Percentiles rank a stretch among this genome's conserved stretches.
Evolutionary conservation across 2,329 filamentous ascomycete species (phyloP).

Genomic region (Pseudocercospora fuligena): DNA sequence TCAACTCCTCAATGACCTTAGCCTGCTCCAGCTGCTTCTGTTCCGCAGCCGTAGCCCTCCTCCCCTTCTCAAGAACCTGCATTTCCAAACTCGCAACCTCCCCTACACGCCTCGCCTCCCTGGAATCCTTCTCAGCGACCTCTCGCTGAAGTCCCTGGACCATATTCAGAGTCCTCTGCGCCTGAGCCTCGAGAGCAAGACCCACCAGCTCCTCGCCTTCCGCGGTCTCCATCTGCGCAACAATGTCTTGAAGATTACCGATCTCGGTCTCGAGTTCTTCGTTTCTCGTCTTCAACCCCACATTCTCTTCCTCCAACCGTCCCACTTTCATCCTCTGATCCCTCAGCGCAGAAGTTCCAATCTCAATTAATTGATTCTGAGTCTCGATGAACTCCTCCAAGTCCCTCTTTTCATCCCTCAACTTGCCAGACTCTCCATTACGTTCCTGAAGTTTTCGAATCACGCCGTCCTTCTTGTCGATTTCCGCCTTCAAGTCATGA

Average conservation of each 20-base stretch:
- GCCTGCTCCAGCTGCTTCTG: constrained; percentile 9
- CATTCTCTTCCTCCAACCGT: background rate
- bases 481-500: background rate
- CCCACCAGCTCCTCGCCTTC: constrained; percentile 14
- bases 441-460: background rate
- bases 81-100: background rate
- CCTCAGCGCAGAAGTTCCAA: constrained; percentile 13
- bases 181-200: constrained; percentile 28
- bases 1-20: constrained; percentile 8
- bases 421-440: background rate
- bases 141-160: constrained; percentile 25
- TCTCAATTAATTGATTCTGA: constrained; percentile 13
- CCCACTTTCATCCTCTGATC: constrained; percentile 18
- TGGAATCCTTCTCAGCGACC: constrained; percentile 13
- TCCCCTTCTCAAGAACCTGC: background rate
- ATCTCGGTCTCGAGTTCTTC: constrained; percentile 10
- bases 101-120: constrained; percentile 1
- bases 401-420: constrained; percentile 17
- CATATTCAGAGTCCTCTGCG: constrained; percentile 19
- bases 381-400: constrained; percentile 5
- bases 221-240: constrained; percentile 11
- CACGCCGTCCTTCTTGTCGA: background rate
- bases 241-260: constrained; percentile 4
- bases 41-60: constrained; percentile 8
- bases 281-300: background rate